Evolutionary conservation across 345 rosid species (phyloP).

Genomic region (Citrus mangshanensis): DNA sequence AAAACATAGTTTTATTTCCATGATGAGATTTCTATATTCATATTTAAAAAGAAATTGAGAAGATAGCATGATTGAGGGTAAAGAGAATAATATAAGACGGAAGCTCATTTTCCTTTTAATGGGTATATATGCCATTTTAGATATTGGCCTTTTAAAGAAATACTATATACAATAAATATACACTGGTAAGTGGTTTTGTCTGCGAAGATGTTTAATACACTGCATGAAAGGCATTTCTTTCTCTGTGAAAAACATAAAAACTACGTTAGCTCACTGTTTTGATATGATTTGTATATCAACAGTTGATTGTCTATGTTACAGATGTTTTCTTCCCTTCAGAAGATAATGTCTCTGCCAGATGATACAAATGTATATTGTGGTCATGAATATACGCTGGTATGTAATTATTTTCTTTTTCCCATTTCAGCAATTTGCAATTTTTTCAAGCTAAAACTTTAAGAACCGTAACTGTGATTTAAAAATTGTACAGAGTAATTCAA

Average conservation of each 20-base stretch:
- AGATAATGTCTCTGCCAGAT: constrained; percentile 77
- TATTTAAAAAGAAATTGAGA: background rate
- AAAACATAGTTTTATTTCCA: background rate
- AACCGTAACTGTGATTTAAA: constrained; percentile 10
- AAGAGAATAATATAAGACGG: background rate
- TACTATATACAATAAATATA: background rate
- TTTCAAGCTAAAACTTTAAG: background rate
- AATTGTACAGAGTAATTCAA: constrained; percentile 67
- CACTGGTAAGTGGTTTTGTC: background rate
- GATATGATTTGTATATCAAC: background rate
- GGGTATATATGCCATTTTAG: too few relatives aligned
- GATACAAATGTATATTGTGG: constrained; percentile 84
- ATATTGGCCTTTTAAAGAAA: background rate
- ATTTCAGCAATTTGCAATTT: background rate
- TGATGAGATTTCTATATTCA: background rate
- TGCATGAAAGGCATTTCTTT: background rate
- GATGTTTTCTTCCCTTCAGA: constrained; percentile 83
- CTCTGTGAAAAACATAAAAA: background rate
- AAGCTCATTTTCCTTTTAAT: background rate
- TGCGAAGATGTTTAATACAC: background rate
- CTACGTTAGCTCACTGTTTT: background rate
- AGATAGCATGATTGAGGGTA: background rate
- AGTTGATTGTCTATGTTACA: constrained; percentile 31
- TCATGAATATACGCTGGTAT: constrained; percentile 90
- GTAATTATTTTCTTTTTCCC: constrained; percentile 18